A percentile compares a stretch with the other conserved stretches of the same genome.
These are phyloP conservation scores for Nothophoma quercina DNA, from an alignment of 2,329 filamentous ascomycete species.

Conservation along the genomic window DNA sequence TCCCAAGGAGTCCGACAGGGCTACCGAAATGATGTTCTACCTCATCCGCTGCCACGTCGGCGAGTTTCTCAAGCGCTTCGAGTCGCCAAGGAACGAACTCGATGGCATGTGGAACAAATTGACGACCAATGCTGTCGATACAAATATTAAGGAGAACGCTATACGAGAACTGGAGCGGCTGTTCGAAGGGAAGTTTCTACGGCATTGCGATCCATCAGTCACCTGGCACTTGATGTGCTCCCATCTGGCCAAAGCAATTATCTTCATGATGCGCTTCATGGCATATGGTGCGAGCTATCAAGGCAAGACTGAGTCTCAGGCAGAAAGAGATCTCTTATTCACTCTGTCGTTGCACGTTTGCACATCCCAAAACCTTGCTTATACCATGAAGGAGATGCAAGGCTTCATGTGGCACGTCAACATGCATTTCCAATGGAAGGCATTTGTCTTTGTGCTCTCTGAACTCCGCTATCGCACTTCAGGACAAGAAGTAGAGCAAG, in stretches of 20 bases:
- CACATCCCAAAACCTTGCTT: constrained; percentile 51
- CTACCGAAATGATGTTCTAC: constrained; percentile 60
- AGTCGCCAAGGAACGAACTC: constrained; percentile 24
- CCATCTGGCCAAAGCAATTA: constrained; percentile 54
- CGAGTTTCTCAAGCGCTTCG: constrained; percentile 45
- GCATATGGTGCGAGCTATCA: constrained; percentile 56
- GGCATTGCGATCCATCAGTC: constrained; percentile 47
- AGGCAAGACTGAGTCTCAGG: constrained; percentile 40
- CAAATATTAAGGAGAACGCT: constrained; percentile 39
- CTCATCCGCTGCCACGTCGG: constrained; percentile 54
- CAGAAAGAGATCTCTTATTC: constrained; percentile 52
- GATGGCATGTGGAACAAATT: constrained; percentile 36
- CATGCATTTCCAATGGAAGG: constrained; percentile 61
- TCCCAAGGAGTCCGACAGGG: constrained; percentile 51
- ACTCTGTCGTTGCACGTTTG: constrained; percentile 51
- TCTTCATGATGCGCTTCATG: constrained; percentile 53
- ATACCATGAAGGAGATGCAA: constrained; percentile 49
- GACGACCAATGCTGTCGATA: constrained; percentile 27
- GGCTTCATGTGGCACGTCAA: constrained; percentile 58
- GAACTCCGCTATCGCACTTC: constrained; percentile 39
- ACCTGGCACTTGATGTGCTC: constrained; percentile 56
- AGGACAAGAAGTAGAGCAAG: constrained; percentile 39
- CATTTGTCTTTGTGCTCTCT: constrained; percentile 58
- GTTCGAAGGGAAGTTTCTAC: constrained; percentile 50
- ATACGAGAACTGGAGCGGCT: constrained; percentile 53